Evolutionary conservation across 2,329 filamentous ascomycete genomes (phyloP), one percentile per base, ranked within the genome.

Genomic region (Pseudopithomyces maydicus): DNA sequence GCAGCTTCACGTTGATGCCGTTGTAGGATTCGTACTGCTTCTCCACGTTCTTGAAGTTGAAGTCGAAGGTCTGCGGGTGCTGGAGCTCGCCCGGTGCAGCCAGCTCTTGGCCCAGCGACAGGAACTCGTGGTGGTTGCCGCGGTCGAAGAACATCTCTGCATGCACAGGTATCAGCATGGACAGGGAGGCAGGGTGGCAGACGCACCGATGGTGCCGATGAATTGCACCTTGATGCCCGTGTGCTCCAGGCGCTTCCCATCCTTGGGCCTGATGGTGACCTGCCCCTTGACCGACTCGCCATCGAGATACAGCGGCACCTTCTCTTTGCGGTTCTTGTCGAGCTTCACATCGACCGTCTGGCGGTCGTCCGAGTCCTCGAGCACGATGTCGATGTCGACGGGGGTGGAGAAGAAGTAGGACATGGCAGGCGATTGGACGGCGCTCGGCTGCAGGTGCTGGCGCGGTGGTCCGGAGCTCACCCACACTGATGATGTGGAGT

Each of bases 21-120:
- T 97, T 96, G 84, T 99, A 99, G 64, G 93, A 97, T 80, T 99
- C 96, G 84, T 99, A 99, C 78, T 96, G 93, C 84, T 99, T 99
- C 85, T 99, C 95, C 70, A 99, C 92, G 78, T 98, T 99, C 79
- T 98, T 98, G 87, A 99, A 99, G 82, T 97, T 96, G 86, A 99
- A 99, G 67, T 96, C 92, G 78, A 97, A 97, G 47, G 93, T 97
- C 81, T 99, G 95, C 42, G 95, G 95, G 79, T 99, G 96, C 76
- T 98, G 95, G 56, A 99, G 90, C 82, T 99, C 95, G 77, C 95
- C 95, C 2, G 95, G 95, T 17, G 95, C 93, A 17, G 95, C 95
- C 39, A 99, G 88, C 80, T 99, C 95, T 79, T 98, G 96, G 69
- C 95, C 94, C 26, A 98, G 87, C 35, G 92, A 97, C 58, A 99